Percentiles rank a stretch among this genome's conserved stretches.
These are phyloP conservation scores for Exserohilum rostratum DNA, from an alignment of 2,329 filamentous ascomycete genomes.

Conservation along the genomic window DNA sequence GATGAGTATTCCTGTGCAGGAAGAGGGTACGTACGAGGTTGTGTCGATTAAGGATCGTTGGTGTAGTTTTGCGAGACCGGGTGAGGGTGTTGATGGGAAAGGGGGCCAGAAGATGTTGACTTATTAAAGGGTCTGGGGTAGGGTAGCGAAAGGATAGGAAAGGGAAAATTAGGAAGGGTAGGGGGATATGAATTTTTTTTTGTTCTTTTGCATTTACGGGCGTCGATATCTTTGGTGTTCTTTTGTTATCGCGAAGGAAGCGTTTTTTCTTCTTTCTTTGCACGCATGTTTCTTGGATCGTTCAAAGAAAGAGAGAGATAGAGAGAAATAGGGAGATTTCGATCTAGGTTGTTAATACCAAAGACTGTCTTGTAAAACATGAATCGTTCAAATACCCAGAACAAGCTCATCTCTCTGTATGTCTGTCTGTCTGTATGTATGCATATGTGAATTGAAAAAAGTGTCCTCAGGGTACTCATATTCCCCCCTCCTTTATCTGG, in stretches of 20 bases:
- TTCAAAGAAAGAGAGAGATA: no score
- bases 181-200: not conserved
- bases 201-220: not conserved
- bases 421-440: not conserved
- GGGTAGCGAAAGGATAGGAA: not conserved
- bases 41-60: slow-evolving; percentile 93
- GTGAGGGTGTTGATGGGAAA: slow-evolving; percentile 49
- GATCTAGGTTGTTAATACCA: not conserved
- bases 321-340: no score
- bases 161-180: not conserved
- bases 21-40: slow-evolving; percentile 97
- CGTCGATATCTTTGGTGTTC: not conserved
- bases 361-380: not conserved
- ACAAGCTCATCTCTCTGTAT: no score
- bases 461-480: no score
- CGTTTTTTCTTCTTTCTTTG: not conserved
- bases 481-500: no score
- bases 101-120: slow-evolving; percentile 48
- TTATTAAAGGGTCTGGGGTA: slow-evolving; percentile 27
- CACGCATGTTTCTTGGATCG: not conserved
- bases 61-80: slow-evolving; percentile 83
- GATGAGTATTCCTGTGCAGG: slow-evolving; percentile 82
- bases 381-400: no score
- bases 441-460: not conserved
- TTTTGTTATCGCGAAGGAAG: not conserved